Conservation (phyloP, 805 yeast genomes). For the Pichia pseudocactophila region DNA sequence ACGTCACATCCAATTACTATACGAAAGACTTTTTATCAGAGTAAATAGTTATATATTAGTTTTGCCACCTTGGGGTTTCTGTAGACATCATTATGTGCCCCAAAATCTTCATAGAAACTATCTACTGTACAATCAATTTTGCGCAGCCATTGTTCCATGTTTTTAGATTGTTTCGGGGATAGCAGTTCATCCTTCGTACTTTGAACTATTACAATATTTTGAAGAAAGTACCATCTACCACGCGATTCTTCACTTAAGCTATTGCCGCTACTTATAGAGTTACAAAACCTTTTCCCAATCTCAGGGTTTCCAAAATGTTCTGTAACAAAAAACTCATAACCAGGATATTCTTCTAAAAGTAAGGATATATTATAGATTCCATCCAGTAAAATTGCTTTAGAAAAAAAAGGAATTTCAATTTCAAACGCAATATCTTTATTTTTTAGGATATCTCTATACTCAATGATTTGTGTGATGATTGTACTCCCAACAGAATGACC, state of each 20-base stretch:
- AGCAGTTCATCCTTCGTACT: slow-evolving; percentile 63
- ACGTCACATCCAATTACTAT: no score
- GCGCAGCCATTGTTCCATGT: slow-evolving; percentile 29
- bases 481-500: slow-evolving; percentile 87
- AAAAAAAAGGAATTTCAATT: slow-evolving; percentile 13
- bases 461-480: slow-evolving; percentile 44
- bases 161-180: slow-evolving; percentile 38
- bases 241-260: slow-evolving; percentile 2
- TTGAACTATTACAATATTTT: slow-evolving; percentile 39
- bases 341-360: slow-evolving; percentile 53
- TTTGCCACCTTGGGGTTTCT: slow-evolving; percentile 28
- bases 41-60: neutral
- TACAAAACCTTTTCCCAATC: slow-evolving; percentile 15
- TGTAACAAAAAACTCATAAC: slow-evolving; percentile 45
- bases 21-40: no score
- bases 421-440: no score
- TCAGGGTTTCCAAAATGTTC: slow-evolving; percentile 40
- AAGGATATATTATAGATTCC: slow-evolving; percentile 56
- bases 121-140: slow-evolving; percentile 11
- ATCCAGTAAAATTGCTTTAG: slow-evolving; percentile 40
- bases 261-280: slow-evolving; percentile 11
- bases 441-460: slow-evolving; percentile 8
- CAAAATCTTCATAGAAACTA: slow-evolving; percentile 34
- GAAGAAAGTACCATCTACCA: neutral
- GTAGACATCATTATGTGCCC: slow-evolving; percentile 62